Evolutionary conservation across 1,284 basidiomycete genomes (phyloP), one percentile per base, ranked within the genome.

Genomic region (Rhodotorula glutinis): DNA sequence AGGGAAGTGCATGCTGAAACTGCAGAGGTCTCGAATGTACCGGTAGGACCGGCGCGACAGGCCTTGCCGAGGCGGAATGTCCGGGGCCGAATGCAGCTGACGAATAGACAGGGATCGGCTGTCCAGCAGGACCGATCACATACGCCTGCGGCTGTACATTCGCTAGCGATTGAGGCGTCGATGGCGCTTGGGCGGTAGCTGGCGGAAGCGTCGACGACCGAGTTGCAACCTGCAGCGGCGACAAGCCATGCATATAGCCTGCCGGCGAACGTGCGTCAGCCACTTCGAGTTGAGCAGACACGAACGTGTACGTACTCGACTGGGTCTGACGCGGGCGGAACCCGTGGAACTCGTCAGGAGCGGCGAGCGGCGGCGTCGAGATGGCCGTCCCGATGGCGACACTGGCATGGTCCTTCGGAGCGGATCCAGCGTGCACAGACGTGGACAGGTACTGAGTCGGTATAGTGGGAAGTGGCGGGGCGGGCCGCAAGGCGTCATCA

Each of bases 31-130:
- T 54, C 8, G 59, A 29, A 14, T 65, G 59, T 16, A 61, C 44
- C 0, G 54, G 40, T 2, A 60, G 54, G 14, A 54, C n/a, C n/a
- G 44, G 40, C 14, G 47, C 46, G 53, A 43, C 23, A 9, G 57
- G 10, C 11, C 30, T 47, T n/a, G 30, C 30, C 5, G 40, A 29
- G 3, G 30, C 56, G 16, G 56, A 3, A 2, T 23, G 29, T 5
- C 19, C 33, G 38, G 43, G 29, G 9, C 29, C 19, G 1, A 62
- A 53, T 1, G 67, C 60, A 3, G 46, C 46, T 21, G 46, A 21
- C 46, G 46, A 47, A 54, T 66, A 69, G 43, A 69, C 61, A 1
- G 67, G 67, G 30, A 69, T 69, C 9, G 67, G 57, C 21, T 59
- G 67, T 1, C 67, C 67, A 16, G 62, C 54, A 14, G 67, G 46